phyloP scores from a whole-genome alignment of 805 yeast genomes.

The Wickerhamomyces ciferrii region DNA sequence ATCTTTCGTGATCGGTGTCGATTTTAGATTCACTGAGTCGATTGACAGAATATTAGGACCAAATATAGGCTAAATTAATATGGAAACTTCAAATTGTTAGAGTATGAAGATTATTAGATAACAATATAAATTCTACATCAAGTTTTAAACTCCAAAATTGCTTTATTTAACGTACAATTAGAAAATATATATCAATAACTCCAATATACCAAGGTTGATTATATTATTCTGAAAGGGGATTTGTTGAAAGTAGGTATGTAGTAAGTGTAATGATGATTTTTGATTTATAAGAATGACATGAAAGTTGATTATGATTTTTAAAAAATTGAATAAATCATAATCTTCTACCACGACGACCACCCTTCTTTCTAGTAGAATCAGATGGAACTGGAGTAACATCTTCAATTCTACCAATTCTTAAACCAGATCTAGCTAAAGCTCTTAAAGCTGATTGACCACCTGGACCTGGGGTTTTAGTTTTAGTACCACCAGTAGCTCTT shows the following conservation, averaged over 20 bases:
- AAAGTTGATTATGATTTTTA: background rate
- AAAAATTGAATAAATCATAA: constrained; percentile 40
- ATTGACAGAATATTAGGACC: no score
- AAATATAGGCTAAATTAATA: no score
- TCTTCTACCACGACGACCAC: constrained; percentile 99
- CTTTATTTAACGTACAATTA: constrained; percentile 24
- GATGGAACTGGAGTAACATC: constrained; percentile 99
- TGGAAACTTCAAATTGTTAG: no score
- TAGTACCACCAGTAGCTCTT: constrained; percentile 99
- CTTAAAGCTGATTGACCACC: constrained; percentile 99
- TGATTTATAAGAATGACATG: background rate
- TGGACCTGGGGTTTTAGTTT: constrained; percentile 99
- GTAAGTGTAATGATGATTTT: constrained; percentile 11
- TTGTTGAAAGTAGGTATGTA: background rate
- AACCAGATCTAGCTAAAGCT: constrained; percentile 99
- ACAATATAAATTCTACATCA: no score
- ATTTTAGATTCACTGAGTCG: no score
- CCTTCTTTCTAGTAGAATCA: constrained; percentile 99
- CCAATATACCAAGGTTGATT: background rate
- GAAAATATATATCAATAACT: constrained; percentile 10
- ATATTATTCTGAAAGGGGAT: background rate
- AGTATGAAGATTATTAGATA: no score
- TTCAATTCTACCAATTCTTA: constrained; percentile 99
- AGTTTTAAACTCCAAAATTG: no score
- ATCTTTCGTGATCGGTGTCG: no score